Evolutionary conservation across 2,329 filamentous ascomycete genomes (phyloP).

Genomic region (Rhynchosporium secalis): DNA sequence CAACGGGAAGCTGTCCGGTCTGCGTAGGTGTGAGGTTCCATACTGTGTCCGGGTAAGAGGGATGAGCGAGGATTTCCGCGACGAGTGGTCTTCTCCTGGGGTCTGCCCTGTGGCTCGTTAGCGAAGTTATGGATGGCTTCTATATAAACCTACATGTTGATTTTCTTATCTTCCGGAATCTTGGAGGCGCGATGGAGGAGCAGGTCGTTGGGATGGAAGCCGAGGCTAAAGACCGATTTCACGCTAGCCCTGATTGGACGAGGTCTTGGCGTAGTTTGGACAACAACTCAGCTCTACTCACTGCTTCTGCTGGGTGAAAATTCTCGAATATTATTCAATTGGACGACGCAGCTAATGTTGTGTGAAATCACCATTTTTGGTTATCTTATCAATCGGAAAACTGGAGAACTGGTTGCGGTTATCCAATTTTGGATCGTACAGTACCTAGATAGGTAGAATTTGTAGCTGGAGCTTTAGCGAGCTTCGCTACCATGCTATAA

Average conservation of each 20-base stretch:
- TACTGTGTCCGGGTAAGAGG: conserved; percentile 64
- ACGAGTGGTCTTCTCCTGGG: conserved; percentile 42
- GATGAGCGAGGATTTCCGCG: conserved; percentile 62
- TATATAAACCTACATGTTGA: conserved; percentile 4
- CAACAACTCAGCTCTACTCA: too few species aligned
- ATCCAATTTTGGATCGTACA: too few species aligned
- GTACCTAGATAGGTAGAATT: too few species aligned
- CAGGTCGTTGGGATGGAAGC: neutral
- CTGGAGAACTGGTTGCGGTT: too few species aligned
- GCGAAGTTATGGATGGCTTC: neutral
- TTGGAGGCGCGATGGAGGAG: neutral
- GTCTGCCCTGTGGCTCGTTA: conserved; percentile 23
- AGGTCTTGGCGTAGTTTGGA: neutral
- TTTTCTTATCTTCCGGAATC: neutral
- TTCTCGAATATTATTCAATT: too few species aligned
- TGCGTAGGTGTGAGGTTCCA: conserved; percentile 69
- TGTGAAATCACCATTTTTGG: too few species aligned
- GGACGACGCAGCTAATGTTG: too few species aligned
- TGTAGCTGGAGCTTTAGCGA: too few species aligned
- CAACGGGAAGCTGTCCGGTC: conserved; percentile 62
- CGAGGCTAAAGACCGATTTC: neutral
- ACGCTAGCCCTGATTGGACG: neutral
- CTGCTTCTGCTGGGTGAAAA: too few species aligned
- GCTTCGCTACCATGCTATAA: too few species aligned
- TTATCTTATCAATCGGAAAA: too few species aligned